Base-by-base conservation (phyloP, 306 rosid species). In the Sesbania bispinosa region DNA sequence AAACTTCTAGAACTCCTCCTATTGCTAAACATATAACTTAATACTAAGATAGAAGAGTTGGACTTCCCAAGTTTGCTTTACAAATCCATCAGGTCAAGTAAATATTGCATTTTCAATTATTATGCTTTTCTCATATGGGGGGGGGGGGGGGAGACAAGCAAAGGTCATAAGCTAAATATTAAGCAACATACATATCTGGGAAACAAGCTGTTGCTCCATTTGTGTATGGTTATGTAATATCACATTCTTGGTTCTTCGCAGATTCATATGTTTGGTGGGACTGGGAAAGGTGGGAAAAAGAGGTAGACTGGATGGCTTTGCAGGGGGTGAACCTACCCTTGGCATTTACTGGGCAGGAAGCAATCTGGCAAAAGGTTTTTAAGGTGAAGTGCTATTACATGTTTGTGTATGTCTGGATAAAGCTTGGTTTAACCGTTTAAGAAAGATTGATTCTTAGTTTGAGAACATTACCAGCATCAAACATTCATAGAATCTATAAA, bases 251-350 rank as follows among this genome's bases (percentile, higher is more conserved):
- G 38, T 52, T 73, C 36, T 73, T 75, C 78, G 73, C 85, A 94
- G 97, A 94, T 86, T 90, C 98, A 14, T 94, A 78, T 84, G 96
- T 89, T 41, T 93, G 98, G 98, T 94, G 98, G 98, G 96, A 94
- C 69, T 90, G 98, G 98, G 87, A 83, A 81, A 90, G 94, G 87
- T 94, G 97, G 97, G 96, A 94, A 83, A 87, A 89, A 84, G 98
- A 90, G 87, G 77, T 90, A 78, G 98, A 94, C 64, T 94, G 98
- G 97, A 94, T 90, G 98, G 97, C 92, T 76, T 97, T 90, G 86
- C 98, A 90, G 55, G 98, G 98, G 67, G 81, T 90, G 62, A 94
- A 94, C 87, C 85, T 94, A 15, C 98, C 98, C 46, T 86, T 94
- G 76, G 98, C 98, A 78, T 88, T 94, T 78, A 87, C 89, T 0